A percentile compares a stretch with the other conserved stretches of the same genome.
These are phyloP conservation scores for Alternaria brassicicola DNA, from an alignment of 2,329 filamentous ascomycete species.

Conservation along the genomic window DNA sequence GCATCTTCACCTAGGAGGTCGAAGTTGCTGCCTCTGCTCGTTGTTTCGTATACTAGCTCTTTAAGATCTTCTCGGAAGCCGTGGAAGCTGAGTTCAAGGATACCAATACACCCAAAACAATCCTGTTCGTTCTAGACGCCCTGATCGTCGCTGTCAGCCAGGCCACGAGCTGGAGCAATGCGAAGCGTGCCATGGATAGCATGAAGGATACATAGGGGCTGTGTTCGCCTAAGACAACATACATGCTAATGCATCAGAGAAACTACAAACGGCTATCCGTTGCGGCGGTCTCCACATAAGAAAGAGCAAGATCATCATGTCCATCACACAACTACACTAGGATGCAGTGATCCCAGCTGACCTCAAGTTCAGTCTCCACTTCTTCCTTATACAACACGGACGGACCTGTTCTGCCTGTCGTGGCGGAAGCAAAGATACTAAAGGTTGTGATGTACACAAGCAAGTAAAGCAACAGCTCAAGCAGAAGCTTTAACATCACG, in stretches of 20 bases:
- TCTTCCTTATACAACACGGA: conserved; percentile 11
- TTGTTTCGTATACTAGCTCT: neutral
- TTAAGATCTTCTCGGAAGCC: neutral
- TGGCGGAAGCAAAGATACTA: conserved; percentile 1
- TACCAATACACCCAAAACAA: conserved; percentile 2
- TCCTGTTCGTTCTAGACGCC: conserved; percentile 10
- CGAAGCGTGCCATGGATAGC: conserved; percentile 9
- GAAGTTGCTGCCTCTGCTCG: neutral
- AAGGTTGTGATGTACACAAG: neutral
- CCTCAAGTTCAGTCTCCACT: conserved; percentile 8
- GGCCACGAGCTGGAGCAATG: conserved; percentile 11
- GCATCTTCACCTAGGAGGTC: neutral
- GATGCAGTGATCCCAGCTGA: conserved; percentile 3
- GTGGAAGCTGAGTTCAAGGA: conserved; percentile 4
- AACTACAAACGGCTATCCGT: conserved; percentile 2
- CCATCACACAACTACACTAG: conserved; percentile 9
- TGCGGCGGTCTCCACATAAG: conserved; percentile 8
- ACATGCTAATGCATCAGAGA: neutral
- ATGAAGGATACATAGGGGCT: conserved; percentile 4
- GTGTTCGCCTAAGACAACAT: conserved; percentile 7
- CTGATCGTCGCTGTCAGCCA: conserved; percentile 8
- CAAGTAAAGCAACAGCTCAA: neutral
- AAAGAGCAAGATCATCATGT: conserved; percentile 10
- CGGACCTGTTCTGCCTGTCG: conserved; percentile 5
- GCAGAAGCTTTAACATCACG: neutral